Percentiles rank a stretch among this genome's conserved stretches.
Conservation (phyloP, 208 protist species). For the Trichomonas gallinae region DNA sequence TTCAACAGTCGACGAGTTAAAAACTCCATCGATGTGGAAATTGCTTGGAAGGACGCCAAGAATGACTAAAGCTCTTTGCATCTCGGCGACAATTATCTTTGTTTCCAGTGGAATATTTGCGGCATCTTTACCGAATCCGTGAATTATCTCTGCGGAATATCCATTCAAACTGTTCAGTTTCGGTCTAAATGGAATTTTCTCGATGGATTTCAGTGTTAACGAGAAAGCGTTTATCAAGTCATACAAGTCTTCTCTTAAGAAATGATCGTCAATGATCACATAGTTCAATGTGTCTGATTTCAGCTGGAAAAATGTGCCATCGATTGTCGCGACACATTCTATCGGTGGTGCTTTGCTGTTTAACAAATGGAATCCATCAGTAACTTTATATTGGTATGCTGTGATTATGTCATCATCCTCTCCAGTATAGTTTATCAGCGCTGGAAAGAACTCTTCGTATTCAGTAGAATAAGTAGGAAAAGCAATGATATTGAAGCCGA, state of each 20-base stretch:
- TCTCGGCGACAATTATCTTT: not conserved
- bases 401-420: not conserved
- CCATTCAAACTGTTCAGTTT: not conserved
- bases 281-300: not conserved
- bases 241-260: not conserved
- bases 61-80: not conserved
- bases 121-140: not conserved
- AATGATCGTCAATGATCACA: not conserved
- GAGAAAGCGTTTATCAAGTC: not conserved
- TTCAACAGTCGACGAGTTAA: not conserved
- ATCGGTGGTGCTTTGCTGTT: not conserved
- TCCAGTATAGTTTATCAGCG: not conserved
- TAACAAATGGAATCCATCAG: not conserved
- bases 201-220: not conserved
- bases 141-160: not conserved
- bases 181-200: not conserved
- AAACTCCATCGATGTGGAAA: not conserved
- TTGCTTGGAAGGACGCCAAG: not conserved
- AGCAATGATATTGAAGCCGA: not conserved
- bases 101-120: not conserved
- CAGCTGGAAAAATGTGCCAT: not conserved
- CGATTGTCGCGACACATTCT: not conserved
- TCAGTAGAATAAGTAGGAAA: not conserved
- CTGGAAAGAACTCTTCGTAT: not conserved
- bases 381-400: not conserved